Evolutionary conservation across 1,284 basidiomycete genomes (phyloP).

Genomic region (Paramarasmius palmivorus): DNA sequence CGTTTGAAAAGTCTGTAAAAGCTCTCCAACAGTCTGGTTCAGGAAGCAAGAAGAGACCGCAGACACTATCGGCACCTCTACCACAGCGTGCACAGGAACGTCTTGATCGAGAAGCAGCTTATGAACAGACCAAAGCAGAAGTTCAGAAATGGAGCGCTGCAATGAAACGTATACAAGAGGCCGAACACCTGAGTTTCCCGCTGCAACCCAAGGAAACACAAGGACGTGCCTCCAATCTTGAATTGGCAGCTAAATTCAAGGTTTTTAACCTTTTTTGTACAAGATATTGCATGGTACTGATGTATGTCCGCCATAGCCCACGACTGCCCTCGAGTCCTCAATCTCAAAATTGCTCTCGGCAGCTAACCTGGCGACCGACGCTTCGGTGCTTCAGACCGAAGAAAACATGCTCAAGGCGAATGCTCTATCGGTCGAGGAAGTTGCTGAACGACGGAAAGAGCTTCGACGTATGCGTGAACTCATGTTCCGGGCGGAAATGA

Average conservation of each 20-base stretch:
- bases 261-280: slow-evolving; percentile 38
- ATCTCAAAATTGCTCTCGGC: slow-evolving; percentile 76
- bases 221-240: slow-evolving; percentile 69
- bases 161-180: slow-evolving; percentile 88
- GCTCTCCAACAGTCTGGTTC: slow-evolving; percentile 46
- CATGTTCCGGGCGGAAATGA: slow-evolving; percentile 91
- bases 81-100: slow-evolving; percentile 87
- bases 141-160: slow-evolving; percentile 93
- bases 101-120: slow-evolving; percentile 91
- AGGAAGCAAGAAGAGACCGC: slow-evolving; percentile 44
- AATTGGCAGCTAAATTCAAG: slow-evolving; percentile 82
- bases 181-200: slow-evolving; percentile 91
- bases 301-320: slow-evolving; percentile 46
- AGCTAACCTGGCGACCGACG: slow-evolving; percentile 81
- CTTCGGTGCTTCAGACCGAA: slow-evolving; percentile 70
- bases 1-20: slow-evolving; percentile 72
- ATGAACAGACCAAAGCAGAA: slow-evolving; percentile 90
- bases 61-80: slow-evolving; percentile 82
- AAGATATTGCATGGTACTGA: background rate
- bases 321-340: slow-evolving; percentile 77
- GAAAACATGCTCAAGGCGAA: slow-evolving; percentile 73
- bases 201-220: slow-evolving; percentile 65
- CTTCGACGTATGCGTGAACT: slow-evolving; percentile 89
- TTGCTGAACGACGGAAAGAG: slow-evolving; percentile 77
- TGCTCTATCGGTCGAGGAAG: slow-evolving; percentile 82